Percentiles rank a stretch among this genome's conserved stretches.
phyloP scores from a whole-genome alignment of 257 asterid species.

The Solanum clarkiae region DNA sequence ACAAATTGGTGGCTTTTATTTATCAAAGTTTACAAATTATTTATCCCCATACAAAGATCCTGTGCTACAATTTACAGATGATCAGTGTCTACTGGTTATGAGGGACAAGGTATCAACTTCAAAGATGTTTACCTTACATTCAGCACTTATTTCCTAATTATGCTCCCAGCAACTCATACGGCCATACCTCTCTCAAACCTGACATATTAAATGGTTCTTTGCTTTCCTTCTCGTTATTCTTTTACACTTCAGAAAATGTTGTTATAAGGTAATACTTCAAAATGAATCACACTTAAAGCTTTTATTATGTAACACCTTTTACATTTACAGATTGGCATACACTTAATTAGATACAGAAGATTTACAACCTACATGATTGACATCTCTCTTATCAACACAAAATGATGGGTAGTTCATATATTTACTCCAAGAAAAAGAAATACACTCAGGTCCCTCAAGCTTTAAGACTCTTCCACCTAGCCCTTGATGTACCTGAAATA shows the following conservation, averaged over 20 bases:
- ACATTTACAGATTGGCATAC: background rate
- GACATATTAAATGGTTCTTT: background rate
- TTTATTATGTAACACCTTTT: background rate
- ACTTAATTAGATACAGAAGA: background rate
- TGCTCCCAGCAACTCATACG: background rate
- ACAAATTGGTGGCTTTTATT: background rate
- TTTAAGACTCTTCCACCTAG: background rate
- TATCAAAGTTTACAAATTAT: background rate
- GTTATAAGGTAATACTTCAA: background rate
- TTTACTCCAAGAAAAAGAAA: background rate
- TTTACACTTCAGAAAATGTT: background rate
- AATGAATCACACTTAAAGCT: background rate
- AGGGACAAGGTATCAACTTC: background rate
- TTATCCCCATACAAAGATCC: background rate
- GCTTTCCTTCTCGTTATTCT: background rate
- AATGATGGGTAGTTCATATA: background rate
- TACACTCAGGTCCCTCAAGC: background rate
- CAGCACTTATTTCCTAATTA: background rate
- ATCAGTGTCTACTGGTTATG: background rate
- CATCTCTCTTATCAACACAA: background rate
- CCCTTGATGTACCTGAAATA: background rate
- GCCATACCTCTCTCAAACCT: background rate
- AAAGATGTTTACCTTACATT: background rate
- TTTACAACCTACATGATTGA: background rate
- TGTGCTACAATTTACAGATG: background rate